Percentiles rank a stretch among this genome's conserved stretches.
These are phyloP conservation scores for Fusarium illudens DNA, from an alignment of 2,329 filamentous ascomycete genomes.

Conservation along the genomic window DNA sequence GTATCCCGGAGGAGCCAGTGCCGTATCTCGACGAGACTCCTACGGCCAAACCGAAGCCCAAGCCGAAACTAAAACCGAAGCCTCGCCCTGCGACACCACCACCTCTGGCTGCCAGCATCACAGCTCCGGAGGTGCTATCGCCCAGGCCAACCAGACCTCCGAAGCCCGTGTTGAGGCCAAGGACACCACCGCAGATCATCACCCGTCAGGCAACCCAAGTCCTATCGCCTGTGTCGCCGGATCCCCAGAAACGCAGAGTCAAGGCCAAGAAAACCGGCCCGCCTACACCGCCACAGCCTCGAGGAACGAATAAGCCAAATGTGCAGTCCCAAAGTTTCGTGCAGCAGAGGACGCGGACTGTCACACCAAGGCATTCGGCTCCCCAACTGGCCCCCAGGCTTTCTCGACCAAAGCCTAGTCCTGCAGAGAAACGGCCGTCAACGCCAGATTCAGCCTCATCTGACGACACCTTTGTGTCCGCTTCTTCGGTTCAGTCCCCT, in stretches of 20 bases:
- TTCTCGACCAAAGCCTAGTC: conserved; percentile 18
- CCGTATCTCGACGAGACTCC: not conserved
- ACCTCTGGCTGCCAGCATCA: conserved; percentile 28
- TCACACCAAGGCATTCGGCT: conserved; percentile 21
- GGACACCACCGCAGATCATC: conserved; percentile 42
- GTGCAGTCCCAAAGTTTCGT: conserved; percentile 13
- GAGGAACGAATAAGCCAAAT: conserved; percentile 39
- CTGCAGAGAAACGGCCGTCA: conserved; percentile 24
- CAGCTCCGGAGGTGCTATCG: conserved; percentile 42
- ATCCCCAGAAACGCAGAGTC: conserved; percentile 42
- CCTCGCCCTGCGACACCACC: conserved; percentile 35
- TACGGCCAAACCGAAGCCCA: conserved; percentile 41
- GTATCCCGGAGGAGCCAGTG: conserved; percentile 21
- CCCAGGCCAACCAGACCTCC: conserved; percentile 46
- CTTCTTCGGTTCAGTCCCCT: conserved; percentile 49
- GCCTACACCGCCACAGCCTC: conserved; percentile 50
- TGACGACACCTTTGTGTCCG: conserved; percentile 57
- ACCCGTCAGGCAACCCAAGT: conserved; percentile 31
- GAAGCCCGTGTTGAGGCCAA: conserved; percentile 44
- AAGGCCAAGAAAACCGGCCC: conserved; percentile 38
- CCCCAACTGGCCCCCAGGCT: conserved; percentile 18
- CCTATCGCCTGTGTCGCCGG: conserved; percentile 39
- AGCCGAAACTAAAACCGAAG: conserved; percentile 39
- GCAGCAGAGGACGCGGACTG: conserved; percentile 1
- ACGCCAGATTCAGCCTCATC: conserved; percentile 50